Conservation (phyloP, 768 basidiomycete species). For the Punctularia strigosozonata region DNA sequence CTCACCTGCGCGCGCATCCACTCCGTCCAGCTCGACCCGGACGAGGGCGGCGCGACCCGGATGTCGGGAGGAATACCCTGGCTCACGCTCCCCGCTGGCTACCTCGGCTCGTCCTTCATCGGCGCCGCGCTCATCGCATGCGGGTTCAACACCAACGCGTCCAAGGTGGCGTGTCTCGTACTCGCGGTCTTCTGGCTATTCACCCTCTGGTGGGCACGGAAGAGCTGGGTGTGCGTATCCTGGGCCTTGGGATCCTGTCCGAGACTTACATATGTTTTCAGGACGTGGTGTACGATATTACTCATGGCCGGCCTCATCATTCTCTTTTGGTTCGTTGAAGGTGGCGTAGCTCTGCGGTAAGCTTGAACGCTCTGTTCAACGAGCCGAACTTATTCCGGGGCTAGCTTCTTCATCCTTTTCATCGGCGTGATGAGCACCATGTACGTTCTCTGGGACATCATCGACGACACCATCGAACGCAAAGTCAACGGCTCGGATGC, state of each 20-base stretch:
- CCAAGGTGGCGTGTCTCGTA: constrained; percentile 71
- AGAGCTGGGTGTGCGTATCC: constrained; percentile 51
- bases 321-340: constrained; percentile 75
- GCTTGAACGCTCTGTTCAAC: constrained; percentile 32
- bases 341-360: constrained; percentile 65
- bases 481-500: constrained; percentile 87
- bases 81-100: constrained; percentile 78
- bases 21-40: constrained; percentile 78
- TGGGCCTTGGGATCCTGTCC: neutral
- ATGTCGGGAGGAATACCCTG: constrained; percentile 83
- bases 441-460: constrained; percentile 83
- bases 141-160: constrained; percentile 82
- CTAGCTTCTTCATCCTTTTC: constrained; percentile 48
- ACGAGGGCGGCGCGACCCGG: constrained; percentile 77
- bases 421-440: constrained; percentile 82
- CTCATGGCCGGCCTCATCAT: constrained; percentile 74
- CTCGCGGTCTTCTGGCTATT: constrained; percentile 80
- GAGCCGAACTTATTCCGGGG: neutral
- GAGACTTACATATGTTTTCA: constrained; percentile 14
- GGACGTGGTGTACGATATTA: constrained; percentile 69
- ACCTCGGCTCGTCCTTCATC: constrained; percentile 77
- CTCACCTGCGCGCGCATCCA: constrained; percentile 81
- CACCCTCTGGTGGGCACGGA: constrained; percentile 81
- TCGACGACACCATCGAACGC: constrained; percentile 76
- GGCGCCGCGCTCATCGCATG: constrained; percentile 82